Base-by-base conservation (phyloP, 495 filamentous ascomycete genomes). In the Penicillium chermesinum region DNA sequence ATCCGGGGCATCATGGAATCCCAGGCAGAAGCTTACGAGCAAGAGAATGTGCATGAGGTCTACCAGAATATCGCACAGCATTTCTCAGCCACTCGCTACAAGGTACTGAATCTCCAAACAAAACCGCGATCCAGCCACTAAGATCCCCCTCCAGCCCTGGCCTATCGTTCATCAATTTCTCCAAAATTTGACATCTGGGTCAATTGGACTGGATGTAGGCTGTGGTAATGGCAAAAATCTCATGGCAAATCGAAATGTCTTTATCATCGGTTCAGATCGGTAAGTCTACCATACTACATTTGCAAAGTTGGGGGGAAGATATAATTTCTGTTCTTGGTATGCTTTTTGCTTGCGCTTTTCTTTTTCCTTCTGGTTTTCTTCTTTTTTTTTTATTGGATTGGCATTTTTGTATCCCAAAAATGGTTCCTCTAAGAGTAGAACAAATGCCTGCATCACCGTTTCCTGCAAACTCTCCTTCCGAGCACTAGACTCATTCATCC, bases 181-280 rank as follows among this genome's bases (percentile, higher is more conserved):
- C 34, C 67, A 67, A 34, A 67, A 72, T n/a, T 72, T 86, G 22
- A 63, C 74, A 4, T 72, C 79, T 19, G 91, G 90, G 13, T 76
- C 88, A n/a, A 69, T 97, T 27, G 93, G 93, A 7, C 71, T 96
- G 17, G 93, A 98, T 66, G 78, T 96, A 49, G 76, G 76, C 38
- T 97, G 93, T 68, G 93, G 93, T 43, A 98, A 98, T 72, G 93
- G 93, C 53, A 98, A 98, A 72, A 95, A 97, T 61, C 70, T 97
- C 38, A 67, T 77, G 34, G 87, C 94, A 32, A 95, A 93, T 65
- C 76, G 68, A 15, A 73, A 83, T 54, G 68, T 96, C 20, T 89
- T 85, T 66, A 89, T 96, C 50, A 57, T 98, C 43, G 93, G 82
- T 30, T 91, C 86, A 42, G 93, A 98, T 75, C 77, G 91, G 75